These are phyloP conservation scores for Akanthomyces uredinophilus DNA, from an alignment of 2,329 filamentous ascomycete species.

Conservation along the genomic window DNA sequence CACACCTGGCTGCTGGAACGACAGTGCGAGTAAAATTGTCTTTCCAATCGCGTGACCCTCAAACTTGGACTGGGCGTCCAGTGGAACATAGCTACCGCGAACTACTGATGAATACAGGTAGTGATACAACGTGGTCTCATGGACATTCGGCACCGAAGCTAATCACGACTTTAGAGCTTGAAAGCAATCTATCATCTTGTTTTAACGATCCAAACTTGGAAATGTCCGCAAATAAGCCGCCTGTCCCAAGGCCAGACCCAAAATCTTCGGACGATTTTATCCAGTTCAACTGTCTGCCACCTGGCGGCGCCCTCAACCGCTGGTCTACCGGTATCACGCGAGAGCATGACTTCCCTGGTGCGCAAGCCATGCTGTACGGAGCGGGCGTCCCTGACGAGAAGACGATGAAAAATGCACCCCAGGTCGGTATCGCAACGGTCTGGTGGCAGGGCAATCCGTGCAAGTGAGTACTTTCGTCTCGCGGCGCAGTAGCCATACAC, in stretches of 20 bases:
- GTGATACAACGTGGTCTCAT: neutral
- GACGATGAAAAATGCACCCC: conserved; percentile 83
- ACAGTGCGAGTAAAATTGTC: neutral
- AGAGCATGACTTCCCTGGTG: conserved; percentile 85
- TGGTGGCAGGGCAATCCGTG: conserved; percentile 99
- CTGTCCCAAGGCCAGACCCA: conserved; percentile 27
- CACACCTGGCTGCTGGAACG: neutral
- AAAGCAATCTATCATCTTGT: neutral
- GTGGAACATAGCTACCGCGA: neutral
- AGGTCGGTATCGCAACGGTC: conserved; percentile 84
- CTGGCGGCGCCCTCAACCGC: conserved; percentile 64
- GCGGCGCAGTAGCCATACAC: neutral
- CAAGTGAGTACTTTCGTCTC: conserved; percentile 57
- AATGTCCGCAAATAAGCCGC: neutral
- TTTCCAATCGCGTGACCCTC: too few relatives aligned
- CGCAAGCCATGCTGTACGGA: conserved; percentile 94
- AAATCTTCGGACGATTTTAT: conserved; percentile 49
- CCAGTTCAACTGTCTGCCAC: conserved; percentile 46
- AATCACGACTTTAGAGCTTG: neutral
- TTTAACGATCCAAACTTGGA: neutral
- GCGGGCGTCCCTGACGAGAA: conserved; percentile 79
- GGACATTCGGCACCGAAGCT: neutral
- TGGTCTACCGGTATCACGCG: conserved; percentile 80
- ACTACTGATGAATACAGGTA: neutral
- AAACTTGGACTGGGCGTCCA: neutral